Evolutionary conservation across 2,329 filamentous ascomycete species (phyloP).

Genomic region (Cordyceps fumosorosea): DNA sequence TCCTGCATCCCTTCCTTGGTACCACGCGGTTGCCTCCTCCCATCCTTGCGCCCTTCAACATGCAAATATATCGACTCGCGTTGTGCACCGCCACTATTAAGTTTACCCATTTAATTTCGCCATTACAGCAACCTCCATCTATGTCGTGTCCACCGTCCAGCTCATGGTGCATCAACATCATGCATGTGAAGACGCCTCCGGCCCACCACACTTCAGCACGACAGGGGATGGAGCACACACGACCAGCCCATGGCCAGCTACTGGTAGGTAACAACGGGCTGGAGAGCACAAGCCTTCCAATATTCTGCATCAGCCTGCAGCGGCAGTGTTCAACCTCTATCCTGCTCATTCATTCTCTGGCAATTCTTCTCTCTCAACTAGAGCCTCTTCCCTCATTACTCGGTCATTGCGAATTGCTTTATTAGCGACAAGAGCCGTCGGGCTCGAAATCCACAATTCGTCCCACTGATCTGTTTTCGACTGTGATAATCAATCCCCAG

Average conservation of each 20-base stretch:
- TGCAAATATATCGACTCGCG: neutral
- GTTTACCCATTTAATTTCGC: neutral
- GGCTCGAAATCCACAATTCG: neutral
- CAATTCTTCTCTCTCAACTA: too few species aligned
- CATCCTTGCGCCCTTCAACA: neutral
- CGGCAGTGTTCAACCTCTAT: too few species aligned
- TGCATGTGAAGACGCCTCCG: neutral
- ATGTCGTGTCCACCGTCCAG: neutral
- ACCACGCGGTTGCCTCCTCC: neutral
- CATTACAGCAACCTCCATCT: neutral
- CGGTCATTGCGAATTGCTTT: too few species aligned
- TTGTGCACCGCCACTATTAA: neutral
- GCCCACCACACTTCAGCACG: conserved; percentile 10
- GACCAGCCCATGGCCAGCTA: neutral
- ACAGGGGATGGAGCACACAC: neutral
- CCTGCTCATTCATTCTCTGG: too few species aligned
- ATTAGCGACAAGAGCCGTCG: neutral
- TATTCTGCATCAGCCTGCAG: neutral
- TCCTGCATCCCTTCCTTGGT: too few species aligned
- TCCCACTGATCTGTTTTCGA: conserved; percentile 8
- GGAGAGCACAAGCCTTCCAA: neutral
- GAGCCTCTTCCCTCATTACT: too few species aligned
- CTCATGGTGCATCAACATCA: neutral
- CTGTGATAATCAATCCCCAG: neutral
- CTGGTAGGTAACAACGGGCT: neutral